Base-by-base conservation (phyloP, 352 stramenopile genomes). In the Thraustotheca clavata region DNA sequence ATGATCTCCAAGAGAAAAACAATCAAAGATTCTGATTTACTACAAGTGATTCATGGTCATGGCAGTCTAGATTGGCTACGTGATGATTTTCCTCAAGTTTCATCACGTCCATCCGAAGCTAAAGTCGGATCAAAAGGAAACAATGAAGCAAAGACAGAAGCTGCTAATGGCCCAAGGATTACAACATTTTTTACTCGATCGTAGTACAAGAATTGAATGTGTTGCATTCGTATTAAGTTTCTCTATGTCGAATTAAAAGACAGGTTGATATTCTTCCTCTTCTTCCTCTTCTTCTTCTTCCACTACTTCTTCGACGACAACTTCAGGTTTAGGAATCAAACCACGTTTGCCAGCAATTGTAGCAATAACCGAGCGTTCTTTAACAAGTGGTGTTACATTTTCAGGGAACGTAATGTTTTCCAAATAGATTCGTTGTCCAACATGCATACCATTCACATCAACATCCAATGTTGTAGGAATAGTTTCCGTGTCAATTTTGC, bases 321-420 rank as follows among this genome's bases (percentile, higher is more conserved):
- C 79, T 4, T 70, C 83, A 1, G 71, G 71, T 39, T 82, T 83
- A 33, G 83, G 84, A 66, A 92, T 91, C 60, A 92, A 78, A 74
- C 82, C 82, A 69, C 86, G 83, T 72, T 85, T 83, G 68, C 86
- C 86, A 52, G 83, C 84, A 74, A 94, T 87, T 72, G 92, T 94
- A 60, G 83, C 80, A 57, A 94, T 76, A 52, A 94, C 71, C 18
- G 80, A 88, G 29, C 82, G 79, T 5, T 73, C 67, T 27, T 73
- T 60, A 47, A 94, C 71, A 40, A 73, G 77, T 2, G 86, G 80
- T 59, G 82, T 77, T 33, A 94, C 78, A 55, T 83, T 78, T 66
- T 91, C 83, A 0, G 83, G 83, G 61, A 94, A 83, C 22, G 73
- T 75, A 48, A 93, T 86, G 14, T 77, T 70, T 9, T 94, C 80